Evolutionary conservation across 2,329 filamentous ascomycete species (phyloP).

Genomic region (Mycocentrospora acerina): DNA sequence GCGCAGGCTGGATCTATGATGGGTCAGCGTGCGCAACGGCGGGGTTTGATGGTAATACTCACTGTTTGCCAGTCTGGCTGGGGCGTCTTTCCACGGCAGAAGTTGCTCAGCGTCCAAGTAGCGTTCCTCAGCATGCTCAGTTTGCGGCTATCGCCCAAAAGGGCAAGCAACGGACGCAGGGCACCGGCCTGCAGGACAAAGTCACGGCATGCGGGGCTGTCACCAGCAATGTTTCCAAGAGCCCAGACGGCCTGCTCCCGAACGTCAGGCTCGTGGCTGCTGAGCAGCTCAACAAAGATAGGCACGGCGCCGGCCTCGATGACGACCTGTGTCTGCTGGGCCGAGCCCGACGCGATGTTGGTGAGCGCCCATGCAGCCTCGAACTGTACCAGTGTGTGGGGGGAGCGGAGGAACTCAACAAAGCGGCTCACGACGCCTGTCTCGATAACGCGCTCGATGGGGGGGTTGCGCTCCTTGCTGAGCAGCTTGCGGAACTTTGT

Average conservation of each 20-base stretch:
- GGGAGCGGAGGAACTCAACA: constrained; percentile 96
- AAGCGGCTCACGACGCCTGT: constrained; percentile 97
- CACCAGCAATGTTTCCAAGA: constrained; percentile 96
- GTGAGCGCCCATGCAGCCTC: constrained; percentile 98
- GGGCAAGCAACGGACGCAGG: constrained; percentile 81
- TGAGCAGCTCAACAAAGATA: constrained; percentile 95
- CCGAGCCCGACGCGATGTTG: constrained; percentile 98
- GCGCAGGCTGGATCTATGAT: constrained; percentile 81
- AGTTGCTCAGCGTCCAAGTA: constrained; percentile 99
- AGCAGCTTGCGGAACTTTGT: constrained; percentile 98
- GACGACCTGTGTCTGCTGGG: constrained; percentile 96
- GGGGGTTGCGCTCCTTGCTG: constrained; percentile 97
- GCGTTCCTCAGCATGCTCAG: constrained; percentile 98
- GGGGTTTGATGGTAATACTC: constrained; percentile 45
- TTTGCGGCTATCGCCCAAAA: constrained; percentile 97
- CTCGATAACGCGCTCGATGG: constrained; percentile 99
- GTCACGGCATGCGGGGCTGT: constrained; percentile 95
- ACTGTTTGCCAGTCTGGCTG: constrained; percentile 98
- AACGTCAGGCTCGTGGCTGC: constrained; percentile 95
- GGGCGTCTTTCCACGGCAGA: constrained; percentile 98
- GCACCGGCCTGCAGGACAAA: constrained; percentile 92
- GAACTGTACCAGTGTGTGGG: constrained; percentile 97
- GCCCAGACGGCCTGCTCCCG: constrained; percentile 98
- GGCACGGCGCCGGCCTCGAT: constrained; percentile 97
- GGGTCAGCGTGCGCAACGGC: constrained; percentile 4